Base-by-base conservation (phyloP, 2,329 filamentous ascomycete species). In the Fusarium sororula region DNA sequence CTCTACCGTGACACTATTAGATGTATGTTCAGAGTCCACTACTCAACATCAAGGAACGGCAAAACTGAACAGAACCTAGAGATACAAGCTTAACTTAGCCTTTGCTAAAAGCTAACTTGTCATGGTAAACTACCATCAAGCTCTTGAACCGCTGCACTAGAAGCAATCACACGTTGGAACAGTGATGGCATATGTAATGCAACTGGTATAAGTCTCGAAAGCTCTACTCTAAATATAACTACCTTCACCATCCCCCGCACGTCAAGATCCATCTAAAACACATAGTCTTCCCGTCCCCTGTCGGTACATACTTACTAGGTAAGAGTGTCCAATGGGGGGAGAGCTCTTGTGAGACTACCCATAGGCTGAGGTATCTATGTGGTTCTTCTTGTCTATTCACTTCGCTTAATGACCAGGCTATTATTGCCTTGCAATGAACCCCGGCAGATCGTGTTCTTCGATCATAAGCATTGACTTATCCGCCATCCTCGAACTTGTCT, bases 401-500 rank as follows among this genome's bases (percentile, higher is more conserved):
- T 17, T 42, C 56, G 26, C 17, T 22, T 50, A 17, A 39, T 42
- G 3, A 13, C 26, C n/a, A 20, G 32, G n/a, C 69, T 53, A 75
- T 62, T 53, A 72, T 62, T 75, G 68, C n/a, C 64, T 71, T 24
- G 71, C 74, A 32, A 74, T 66, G 48, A 84, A 81, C 24, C 74
- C 75, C 26, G 81, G 81, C 56, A 87, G 68, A n/a, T 84, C 81
- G 22, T 81, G 79, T 78, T 87, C 85, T 44, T 80, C 72, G 10
- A 87, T 81, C 77, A 87, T 79, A 56, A 85, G 60, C 69, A 87
- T 86, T 75, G 84, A 79, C 78, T 83, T 82, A 39, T 83, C 80
- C 17, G 81, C 83, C 80, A 87, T 76, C 41, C 79, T 80, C 38
- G 82, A 82, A 59, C 75, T 83, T 48, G 80, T 84, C 54, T 82